Conservation (phyloP, 2,329 filamentous ascomycete genomes). For the Sodiomyces alkalinus region DNA sequence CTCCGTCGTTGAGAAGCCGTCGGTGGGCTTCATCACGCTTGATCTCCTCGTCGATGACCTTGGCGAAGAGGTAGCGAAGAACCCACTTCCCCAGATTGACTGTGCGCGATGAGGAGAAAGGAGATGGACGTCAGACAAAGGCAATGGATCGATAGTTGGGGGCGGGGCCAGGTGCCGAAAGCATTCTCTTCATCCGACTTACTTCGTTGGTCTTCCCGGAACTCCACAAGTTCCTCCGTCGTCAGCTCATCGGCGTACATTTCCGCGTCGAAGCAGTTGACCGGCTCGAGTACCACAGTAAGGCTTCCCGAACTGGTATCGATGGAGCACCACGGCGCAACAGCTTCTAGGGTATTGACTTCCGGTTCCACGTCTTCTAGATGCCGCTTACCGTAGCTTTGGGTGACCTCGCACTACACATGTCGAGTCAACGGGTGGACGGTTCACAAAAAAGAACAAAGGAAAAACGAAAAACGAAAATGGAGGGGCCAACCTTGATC, state of each 20-base stretch:
- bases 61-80: constrained; percentile 77
- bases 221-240: constrained; percentile 59
- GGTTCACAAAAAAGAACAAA: too few relatives aligned
- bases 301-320: constrained; percentile 86
- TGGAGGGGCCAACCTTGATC: constrained; percentile 47
- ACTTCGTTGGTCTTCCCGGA: constrained; percentile 89
- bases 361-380: constrained; percentile 81
- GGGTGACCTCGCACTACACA: constrained; percentile 67
- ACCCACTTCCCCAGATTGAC: constrained; percentile 97
- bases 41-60: constrained; percentile 81
- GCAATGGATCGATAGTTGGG: not conserved
- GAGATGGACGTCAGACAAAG: not conserved
- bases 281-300: constrained; percentile 81
- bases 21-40: constrained; percentile 62
- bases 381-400: constrained; percentile 88
- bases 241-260: constrained; percentile 87
- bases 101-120: constrained; percentile 26
- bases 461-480: too few relatives aligned
- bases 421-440: too few relatives aligned
- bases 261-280: constrained; percentile 94
- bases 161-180: not conserved
- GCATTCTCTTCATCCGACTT: constrained; percentile 24
- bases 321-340: constrained; percentile 92
- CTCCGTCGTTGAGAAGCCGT: constrained; percentile 47
- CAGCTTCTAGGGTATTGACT: constrained; percentile 75